These are phyloP conservation scores for Drosera spatulata DNA, from an alignment of 179 eudicot species.

Conservation along the genomic window DNA sequence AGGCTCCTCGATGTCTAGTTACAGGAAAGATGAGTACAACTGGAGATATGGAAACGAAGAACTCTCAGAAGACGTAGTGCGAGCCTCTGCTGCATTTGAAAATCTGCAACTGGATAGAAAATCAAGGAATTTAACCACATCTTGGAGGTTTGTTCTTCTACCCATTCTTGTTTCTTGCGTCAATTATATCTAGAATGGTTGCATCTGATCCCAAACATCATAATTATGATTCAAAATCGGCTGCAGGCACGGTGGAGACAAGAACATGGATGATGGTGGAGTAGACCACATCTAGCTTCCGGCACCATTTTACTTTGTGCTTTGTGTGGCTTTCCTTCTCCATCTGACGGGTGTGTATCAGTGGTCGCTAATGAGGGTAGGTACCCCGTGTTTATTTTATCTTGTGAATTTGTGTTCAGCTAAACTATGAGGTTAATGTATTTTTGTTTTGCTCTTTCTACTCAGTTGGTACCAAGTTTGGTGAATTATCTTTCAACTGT, in stretches of 20 bases:
- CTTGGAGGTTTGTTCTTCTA: conserved; percentile 64
- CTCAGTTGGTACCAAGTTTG: no score
- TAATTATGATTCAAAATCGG: background rate
- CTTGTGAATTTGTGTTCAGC: no score
- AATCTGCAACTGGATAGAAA: conserved; percentile 92
- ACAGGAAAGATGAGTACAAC: conserved; percentile 79
- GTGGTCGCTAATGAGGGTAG: no score
- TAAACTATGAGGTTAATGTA: no score
- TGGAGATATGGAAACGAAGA: conserved; percentile 86
- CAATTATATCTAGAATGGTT: no score
- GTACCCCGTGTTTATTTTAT: no score
- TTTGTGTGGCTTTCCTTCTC: background rate
- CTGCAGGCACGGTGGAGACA: background rate
- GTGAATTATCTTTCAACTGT: no score
- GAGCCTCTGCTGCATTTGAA: conserved; percentile 79
- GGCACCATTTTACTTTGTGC: background rate
- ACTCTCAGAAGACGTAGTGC: conserved; percentile 61
- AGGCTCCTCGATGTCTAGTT: conserved; percentile 68
- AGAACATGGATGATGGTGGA: background rate
- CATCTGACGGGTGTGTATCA: no score
- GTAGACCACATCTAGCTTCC: background rate
- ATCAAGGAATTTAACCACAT: conserved; percentile 71
- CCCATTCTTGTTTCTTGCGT: background rate
- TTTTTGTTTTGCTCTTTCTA: no score
- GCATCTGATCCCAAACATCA: no score